Evolutionary conservation across 441 rosid genomes (phyloP).

Genomic region (Arabidopsis lyrata): DNA sequence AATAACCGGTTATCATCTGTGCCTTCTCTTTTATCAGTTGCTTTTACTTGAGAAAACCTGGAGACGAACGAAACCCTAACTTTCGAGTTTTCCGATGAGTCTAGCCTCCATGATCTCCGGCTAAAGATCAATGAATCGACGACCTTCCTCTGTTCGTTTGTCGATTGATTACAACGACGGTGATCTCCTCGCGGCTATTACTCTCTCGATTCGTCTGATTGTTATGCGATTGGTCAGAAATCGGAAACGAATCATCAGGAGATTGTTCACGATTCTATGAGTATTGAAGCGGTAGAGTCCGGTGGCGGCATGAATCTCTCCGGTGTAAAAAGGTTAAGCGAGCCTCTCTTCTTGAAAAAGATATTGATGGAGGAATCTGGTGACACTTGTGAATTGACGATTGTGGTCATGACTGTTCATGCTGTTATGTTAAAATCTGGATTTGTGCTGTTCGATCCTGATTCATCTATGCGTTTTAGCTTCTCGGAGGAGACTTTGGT

Average conservation of each 20-base stretch:
- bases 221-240: background rate
- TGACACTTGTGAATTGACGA: conserved; percentile 7
- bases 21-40: background rate
- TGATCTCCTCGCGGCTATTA: background rate
- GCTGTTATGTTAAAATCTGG: conserved; percentile 70
- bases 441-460: conserved; percentile 54
- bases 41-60: background rate
- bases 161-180: background rate
- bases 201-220: background rate
- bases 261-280: too few relatives aligned
- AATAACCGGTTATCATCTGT: background rate
- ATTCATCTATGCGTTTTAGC: conserved; percentile 45
- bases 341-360: conserved; percentile 61
- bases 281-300: too few relatives aligned
- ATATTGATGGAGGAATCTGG: conserved; percentile 51
- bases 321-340: conserved; percentile 41
- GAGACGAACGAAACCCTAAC: background rate
- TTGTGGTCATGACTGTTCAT: conserved; percentile 43
- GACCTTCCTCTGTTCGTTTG: background rate
- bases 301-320: background rate
- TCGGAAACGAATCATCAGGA: background rate
- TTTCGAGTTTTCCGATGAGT: background rate
- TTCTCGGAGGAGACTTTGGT: conserved; percentile 39
- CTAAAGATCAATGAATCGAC: background rate
- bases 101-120: background rate